Conservation (phyloP, 306 rosid genomes). For the Corylus heterophylla region DNA sequence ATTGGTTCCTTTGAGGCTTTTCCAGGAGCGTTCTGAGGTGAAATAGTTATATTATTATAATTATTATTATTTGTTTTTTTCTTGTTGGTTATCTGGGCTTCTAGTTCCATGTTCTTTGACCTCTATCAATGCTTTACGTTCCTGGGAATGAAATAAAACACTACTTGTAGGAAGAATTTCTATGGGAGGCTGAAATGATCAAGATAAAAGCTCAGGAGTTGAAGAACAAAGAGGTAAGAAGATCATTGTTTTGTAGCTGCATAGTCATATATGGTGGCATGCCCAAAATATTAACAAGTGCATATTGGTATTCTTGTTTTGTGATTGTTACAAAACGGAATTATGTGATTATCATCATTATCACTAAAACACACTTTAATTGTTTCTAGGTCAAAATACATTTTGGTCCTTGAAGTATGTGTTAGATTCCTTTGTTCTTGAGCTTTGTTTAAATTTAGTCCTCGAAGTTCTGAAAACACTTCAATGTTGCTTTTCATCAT, state of each 20-base stretch:
- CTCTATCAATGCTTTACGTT: not conserved
- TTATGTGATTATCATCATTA: not conserved
- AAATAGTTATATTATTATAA: not conserved
- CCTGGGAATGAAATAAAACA: slow-evolving; percentile 6
- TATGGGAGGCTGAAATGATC: slow-evolving; percentile 95
- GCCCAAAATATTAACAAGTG: not conserved
- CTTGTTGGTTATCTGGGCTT: slow-evolving; percentile 14
- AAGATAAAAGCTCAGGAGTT: slow-evolving; percentile 95
- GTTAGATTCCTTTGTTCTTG: no score
- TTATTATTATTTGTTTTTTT: not conserved
- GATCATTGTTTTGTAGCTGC: slow-evolving; percentile 9
- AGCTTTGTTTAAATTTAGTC: not conserved
- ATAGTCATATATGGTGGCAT: slow-evolving; percentile 9
- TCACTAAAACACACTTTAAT: not conserved
- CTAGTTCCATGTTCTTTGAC: slow-evolving; percentile 16
- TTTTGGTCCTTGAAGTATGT: no score
- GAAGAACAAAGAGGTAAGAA: slow-evolving; percentile 92
- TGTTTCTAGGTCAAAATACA: no score
- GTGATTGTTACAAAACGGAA: not conserved
- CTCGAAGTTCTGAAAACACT: not conserved
- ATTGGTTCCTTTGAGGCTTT: slow-evolving; percentile 80
- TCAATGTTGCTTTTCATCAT: no score
- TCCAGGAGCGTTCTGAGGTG: slow-evolving; percentile 99
- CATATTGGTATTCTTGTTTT: slow-evolving; percentile 5
- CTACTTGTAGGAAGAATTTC: slow-evolving; percentile 80